Conservation (phyloP, 2,329 filamentous ascomycete genomes). For the Colletotrichum tabaci region DNA sequence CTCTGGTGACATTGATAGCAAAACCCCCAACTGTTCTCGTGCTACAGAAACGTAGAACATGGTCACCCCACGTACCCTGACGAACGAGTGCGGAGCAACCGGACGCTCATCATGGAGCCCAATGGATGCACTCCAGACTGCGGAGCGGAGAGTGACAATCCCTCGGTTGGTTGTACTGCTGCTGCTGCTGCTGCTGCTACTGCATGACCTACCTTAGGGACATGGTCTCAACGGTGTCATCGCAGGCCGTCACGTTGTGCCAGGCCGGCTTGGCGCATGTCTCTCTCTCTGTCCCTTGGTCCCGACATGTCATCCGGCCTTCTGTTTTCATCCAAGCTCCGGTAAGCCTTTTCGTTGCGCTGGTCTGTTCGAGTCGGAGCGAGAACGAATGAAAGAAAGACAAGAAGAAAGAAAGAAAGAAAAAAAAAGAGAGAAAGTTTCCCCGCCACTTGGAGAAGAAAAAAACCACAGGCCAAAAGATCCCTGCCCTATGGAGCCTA, state of each 20-base stretch:
- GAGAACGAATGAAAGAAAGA: too few relatives aligned
- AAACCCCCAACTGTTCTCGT: neutral
- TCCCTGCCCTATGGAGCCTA: conserved; percentile 26
- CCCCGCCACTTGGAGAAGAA: neutral
- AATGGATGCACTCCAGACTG: neutral
- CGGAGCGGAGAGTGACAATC: conserved; percentile 4
- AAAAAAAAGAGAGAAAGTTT: neutral
- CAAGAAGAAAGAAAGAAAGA: neutral
- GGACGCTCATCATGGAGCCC: neutral
- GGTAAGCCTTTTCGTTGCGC: neutral
- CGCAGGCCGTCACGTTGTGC: conserved; percentile 3
- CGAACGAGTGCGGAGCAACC: conserved; percentile 12
- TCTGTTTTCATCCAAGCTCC: conserved; percentile 31
- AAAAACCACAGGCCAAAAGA: neutral
- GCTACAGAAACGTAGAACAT: neutral
- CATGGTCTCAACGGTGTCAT: neutral
- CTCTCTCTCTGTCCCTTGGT: neutral
- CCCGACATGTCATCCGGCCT: conserved; percentile 9
- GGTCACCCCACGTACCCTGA: neutral
- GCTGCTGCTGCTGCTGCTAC: neutral
- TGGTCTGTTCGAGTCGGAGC: neutral
- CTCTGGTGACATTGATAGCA: neutral
- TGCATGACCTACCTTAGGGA: neutral
- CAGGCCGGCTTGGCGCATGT: conserved; percentile 17
- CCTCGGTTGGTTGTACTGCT: conserved; percentile 2